Percentiles rank a stretch among this genome's conserved stretches.
Evolutionary conservation across 2,329 filamentous ascomycete genomes (phyloP).

Genomic region (Pestalotiopsis sp.): DNA sequence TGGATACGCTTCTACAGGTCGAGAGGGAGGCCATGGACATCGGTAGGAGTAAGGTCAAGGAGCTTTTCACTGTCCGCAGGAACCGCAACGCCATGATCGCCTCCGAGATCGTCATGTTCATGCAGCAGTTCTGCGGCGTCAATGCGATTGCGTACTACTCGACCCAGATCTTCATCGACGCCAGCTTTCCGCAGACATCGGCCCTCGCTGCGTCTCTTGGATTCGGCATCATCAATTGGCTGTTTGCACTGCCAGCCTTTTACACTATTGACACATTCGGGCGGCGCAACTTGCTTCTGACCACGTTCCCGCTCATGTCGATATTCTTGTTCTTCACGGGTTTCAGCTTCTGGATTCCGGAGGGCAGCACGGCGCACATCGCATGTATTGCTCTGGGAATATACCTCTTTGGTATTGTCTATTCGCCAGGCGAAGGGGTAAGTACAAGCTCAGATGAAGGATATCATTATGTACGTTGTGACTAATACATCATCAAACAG

Average conservation of each 20-base stretch:
- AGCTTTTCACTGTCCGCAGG: constrained; percentile 62
- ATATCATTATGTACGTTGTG: background rate
- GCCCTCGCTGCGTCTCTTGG: constrained; percentile 65
- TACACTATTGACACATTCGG: constrained; percentile 73
- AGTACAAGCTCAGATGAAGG: constrained; percentile 29
- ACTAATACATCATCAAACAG: constrained; percentile 15
- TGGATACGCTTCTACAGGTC: constrained; percentile 59
- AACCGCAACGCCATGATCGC: constrained; percentile 65
- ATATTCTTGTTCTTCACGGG: constrained; percentile 50
- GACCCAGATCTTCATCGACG: constrained; percentile 62
- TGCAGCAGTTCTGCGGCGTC: constrained; percentile 56
- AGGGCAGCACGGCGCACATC: constrained; percentile 37
- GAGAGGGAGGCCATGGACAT: constrained; percentile 55
- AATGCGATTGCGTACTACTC: constrained; percentile 55
- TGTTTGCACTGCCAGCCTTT: constrained; percentile 65
- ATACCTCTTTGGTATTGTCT: constrained; percentile 53
- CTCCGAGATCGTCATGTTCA: constrained; percentile 67
- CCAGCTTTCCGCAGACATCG: constrained; percentile 50
- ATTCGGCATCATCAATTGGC: constrained; percentile 66
- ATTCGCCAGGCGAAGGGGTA: constrained; percentile 62
- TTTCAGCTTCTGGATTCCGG: constrained; percentile 49
- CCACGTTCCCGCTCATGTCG: constrained; percentile 68
- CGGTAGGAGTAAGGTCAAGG: constrained; percentile 53
- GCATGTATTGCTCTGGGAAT: constrained; percentile 51
- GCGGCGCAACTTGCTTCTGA: constrained; percentile 63